These are phyloP conservation scores for Clathrospora elynae DNA, from an alignment of 2,329 filamentous ascomycete genomes.

Conservation along the genomic window DNA sequence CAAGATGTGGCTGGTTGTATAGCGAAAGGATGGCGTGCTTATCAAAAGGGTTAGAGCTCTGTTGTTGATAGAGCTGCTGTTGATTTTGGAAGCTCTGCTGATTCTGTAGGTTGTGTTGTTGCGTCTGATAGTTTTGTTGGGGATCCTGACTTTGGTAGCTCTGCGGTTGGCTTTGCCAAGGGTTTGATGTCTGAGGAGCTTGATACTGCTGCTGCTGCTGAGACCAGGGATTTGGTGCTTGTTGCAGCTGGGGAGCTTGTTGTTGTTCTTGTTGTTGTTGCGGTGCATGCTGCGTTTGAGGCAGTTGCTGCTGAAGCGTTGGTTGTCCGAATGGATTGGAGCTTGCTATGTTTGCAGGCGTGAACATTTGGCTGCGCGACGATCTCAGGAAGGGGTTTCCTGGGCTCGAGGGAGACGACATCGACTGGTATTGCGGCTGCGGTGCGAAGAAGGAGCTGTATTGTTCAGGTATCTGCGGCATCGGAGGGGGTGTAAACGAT, in stretches of 20 bases:
- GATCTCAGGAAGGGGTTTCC: constrained; percentile 54
- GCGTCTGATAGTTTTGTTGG: constrained; percentile 19
- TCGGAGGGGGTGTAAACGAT: constrained; percentile 49
- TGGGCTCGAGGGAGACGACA: constrained; percentile 46
- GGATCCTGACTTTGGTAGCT: constrained; percentile 26
- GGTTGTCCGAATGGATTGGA: constrained; percentile 50
- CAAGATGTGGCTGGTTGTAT: constrained; percentile 66
- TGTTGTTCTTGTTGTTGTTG: constrained; percentile 25
- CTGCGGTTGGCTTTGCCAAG: constrained; percentile 32
- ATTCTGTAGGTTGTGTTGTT: constrained; percentile 17
- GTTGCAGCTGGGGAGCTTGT: constrained; percentile 15
- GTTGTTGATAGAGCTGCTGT: constrained; percentile 33
- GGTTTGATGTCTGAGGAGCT: constrained; percentile 25
- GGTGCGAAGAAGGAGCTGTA: constrained; percentile 42
- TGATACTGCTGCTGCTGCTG: constrained; percentile 24
- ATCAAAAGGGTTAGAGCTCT: constrained; percentile 57
- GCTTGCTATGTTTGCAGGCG: constrained; percentile 32
- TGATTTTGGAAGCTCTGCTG: constrained; percentile 21
- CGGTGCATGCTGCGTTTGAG: constrained; percentile 50
- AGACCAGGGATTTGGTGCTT: constrained; percentile 33
- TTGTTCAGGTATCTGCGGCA: constrained; percentile 49
- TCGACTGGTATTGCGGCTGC: constrained; percentile 46
- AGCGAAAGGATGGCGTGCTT: constrained; percentile 78
- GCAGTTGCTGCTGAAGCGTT: constrained; percentile 25
- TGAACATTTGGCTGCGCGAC: constrained; percentile 51